Evolutionary conservation across 2,329 filamentous ascomycete species (phyloP), one percentile per base, ranked within the genome.

Genomic region (Hypoxylon sp.): DNA sequence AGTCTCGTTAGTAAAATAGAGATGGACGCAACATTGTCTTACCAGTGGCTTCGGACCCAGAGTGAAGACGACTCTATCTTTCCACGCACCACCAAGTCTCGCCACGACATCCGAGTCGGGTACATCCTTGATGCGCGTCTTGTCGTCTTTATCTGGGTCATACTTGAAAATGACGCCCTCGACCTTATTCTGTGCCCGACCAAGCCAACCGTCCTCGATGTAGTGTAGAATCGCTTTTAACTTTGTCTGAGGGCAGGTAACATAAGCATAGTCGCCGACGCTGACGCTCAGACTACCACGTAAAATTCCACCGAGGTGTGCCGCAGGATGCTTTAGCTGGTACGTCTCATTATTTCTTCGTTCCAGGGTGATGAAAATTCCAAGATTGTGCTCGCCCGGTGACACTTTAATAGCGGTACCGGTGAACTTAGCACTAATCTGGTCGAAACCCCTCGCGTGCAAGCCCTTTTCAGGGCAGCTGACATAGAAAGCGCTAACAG

Each of bases 401-500:
- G 91, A 90, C 38, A 99, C 95, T 77, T 94, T 93, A 79, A 99
- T 87, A 74, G 93, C 95, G 17, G 96, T 98, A 63, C 96, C 96
- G 0, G 96, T 98, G 81, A 99, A 99, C 80, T 98, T 98, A 76
- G 96, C 96, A 73, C 92, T 95, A 75, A 99, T 90, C 82, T 99
- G 96, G 77, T 99, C 96, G 77, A 95, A 99, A 1, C 96, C 96
- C 64, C 91, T 88, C 14, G 96, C 96, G 38, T 89, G 89, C 71
- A 99, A 87, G 28, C 95, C 96, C 77, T 93, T 94, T 73, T 97
- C 92, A 0, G 94, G 94, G 77, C 96, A 99, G 76, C 94, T 91
- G 70, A 98, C 90, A 79, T 93, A 95, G 80, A 97, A 99, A 13
- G 96, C 96, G 73, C 95, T 98, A 72, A 99, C 95, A 9, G 96